Evolutionary conservation across 441 rosid genomes (phyloP).

Genomic region (Rhodomyrtus psidioides): DNA sequence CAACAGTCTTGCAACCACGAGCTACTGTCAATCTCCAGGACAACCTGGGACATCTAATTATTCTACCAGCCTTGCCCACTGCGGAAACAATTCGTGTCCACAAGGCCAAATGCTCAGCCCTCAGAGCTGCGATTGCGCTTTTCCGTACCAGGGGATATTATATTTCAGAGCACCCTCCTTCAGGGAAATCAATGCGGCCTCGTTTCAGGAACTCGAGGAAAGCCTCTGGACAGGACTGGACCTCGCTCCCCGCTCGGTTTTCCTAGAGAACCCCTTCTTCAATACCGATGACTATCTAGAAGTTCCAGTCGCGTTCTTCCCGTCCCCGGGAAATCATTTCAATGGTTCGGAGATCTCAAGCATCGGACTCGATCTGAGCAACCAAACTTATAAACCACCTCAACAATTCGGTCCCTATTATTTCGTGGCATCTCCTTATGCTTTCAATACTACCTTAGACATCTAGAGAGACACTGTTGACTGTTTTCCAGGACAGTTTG

Average conservation of each 20-base stretch:
- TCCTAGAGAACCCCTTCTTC: slow-evolving; percentile 71
- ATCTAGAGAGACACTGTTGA: neutral
- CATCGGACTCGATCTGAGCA: slow-evolving; percentile 63
- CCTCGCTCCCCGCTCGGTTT: slow-evolving; percentile 77
- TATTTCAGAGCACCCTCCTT: slow-evolving; percentile 73
- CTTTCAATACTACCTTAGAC: slow-evolving; percentile 51
- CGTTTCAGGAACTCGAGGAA: slow-evolving; percentile 71
- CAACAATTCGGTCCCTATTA: slow-evolving; percentile 70
- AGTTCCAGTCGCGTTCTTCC: slow-evolving; percentile 68
- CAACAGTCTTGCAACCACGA: slow-evolving; percentile 45
- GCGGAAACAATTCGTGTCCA: slow-evolving; percentile 60
- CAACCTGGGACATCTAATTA: slow-evolving; percentile 38
- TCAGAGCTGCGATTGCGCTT: slow-evolving; percentile 85
- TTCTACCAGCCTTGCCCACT: slow-evolving; percentile 68
- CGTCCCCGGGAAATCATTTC: slow-evolving; percentile 44
- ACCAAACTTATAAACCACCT: slow-evolving; percentile 91
- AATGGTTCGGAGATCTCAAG: slow-evolving; percentile 52
- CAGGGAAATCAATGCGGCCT: slow-evolving; percentile 48
- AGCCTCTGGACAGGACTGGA: slow-evolving; percentile 57
- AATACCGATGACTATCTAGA: slow-evolving; percentile 81
- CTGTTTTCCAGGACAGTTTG: neutral
- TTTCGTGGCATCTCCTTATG: slow-evolving; percentile 71
- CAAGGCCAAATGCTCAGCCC: slow-evolving; percentile 74
- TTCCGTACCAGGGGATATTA: slow-evolving; percentile 79
- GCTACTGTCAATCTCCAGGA: slow-evolving; percentile 56